A percentile compares a stretch with the other conserved stretches of the same genome.
Evolutionary conservation across 2,329 filamentous ascomycete genomes (phyloP).

Genomic region (Aspergillus costaricaensis): DNA sequence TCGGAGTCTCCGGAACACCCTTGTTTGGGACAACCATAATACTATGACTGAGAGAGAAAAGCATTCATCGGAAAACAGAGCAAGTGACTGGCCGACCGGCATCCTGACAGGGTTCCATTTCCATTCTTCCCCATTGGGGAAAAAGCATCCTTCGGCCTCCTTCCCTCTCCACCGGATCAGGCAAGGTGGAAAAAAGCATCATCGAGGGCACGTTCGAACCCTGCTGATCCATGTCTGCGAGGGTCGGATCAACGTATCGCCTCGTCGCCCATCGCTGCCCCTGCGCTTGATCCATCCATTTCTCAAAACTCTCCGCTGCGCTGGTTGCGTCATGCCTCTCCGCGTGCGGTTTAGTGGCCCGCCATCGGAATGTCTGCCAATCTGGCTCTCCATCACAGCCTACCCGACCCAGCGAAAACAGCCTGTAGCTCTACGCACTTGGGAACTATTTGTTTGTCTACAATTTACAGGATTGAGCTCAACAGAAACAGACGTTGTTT

Average conservation of each 20-base stretch:
- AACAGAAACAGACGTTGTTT: neutral
- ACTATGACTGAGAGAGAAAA: neutral
- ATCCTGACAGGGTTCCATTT: conserved; percentile 1
- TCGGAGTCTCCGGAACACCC: neutral
- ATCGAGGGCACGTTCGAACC: neutral
- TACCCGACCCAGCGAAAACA: neutral
- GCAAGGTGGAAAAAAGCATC: conserved; percentile 7
- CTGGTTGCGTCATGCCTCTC: conserved; percentile 17
- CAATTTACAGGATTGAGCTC: neutral
- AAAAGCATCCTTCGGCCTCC: neutral
- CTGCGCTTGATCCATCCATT: neutral
- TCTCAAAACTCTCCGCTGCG: neutral
- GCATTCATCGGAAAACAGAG: neutral
- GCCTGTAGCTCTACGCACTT: neutral
- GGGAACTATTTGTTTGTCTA: neutral
- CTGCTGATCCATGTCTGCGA: neutral
- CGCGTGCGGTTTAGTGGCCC: conserved; percentile 15
- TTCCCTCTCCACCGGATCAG: conserved; percentile 5
- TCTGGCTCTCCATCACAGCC: neutral
- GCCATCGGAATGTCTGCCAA: conserved; percentile 9
- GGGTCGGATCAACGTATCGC: neutral
- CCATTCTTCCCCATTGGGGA: neutral
- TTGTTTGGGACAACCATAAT: neutral
- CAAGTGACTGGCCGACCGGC: neutral
- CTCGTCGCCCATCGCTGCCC: neutral